Evolutionary conservation across 805 yeast genomes (phyloP), one percentile per base, ranked within the genome.

Genomic region (Starmerella vaccinii): DNA sequence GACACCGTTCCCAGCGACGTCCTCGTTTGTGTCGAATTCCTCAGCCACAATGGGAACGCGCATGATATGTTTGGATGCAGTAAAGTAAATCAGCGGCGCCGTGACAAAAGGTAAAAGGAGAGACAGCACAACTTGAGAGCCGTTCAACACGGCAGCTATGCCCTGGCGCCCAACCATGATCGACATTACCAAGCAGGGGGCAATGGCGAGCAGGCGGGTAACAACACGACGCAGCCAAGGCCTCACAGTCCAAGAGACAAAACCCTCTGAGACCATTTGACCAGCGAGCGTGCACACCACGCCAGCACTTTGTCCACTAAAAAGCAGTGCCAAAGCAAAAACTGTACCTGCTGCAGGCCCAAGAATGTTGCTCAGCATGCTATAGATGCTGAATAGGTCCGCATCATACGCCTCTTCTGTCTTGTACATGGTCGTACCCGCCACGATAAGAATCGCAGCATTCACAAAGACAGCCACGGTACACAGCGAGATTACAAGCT

Each of bases 301-400:
- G 38, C 96, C 96, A 2, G 96, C 96, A 60, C 92, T 82, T 62
- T 88, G 90, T n/a, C 97, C 97, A 13, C 90, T 81, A 63, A 84
- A 88, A 42, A 88, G 70, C 67, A 88, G 76, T 1, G 96, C 96
- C 46, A 87, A 67, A 0, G 95, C 96, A 71, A 89, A 88, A 0
- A 88, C 81, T 9, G 84, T 70, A 5, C 95, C 97, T 0, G 96
- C 97, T 5, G 88, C 78, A 15, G 84, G 82, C 1, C 95, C 84
- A 35, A 88, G 72, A 60, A 84, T 84, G 27, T 72, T 69, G 5
- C 78, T 72, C 24, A 88, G 73, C 65, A 88, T 70, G 50, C 81
- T 75, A 63, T 88, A 85, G 53, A 88, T 83, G 15, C 94, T 81
- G 64, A 82, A 78, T 54, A 88, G 71, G 64, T 88, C 96, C 0